A percentile compares a stretch with the other conserved stretches of the same genome.
phyloP scores from a whole-genome alignment of 2,329 filamentous ascomycete genomes.

The Septoria linicola region DNA sequence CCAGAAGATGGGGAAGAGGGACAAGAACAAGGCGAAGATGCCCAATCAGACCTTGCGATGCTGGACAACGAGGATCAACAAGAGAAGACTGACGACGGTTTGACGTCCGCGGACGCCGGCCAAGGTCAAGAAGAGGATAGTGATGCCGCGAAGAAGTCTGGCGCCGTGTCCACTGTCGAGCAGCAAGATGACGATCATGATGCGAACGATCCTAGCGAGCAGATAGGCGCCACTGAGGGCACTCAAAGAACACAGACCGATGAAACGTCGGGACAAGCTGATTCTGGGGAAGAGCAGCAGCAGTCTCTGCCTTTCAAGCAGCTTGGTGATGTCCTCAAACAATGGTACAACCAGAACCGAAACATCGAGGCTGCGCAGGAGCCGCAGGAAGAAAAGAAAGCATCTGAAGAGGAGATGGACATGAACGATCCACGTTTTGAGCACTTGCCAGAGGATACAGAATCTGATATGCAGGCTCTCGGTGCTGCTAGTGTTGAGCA shows the following conservation, averaged over 20 bases:
- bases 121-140: constrained; percentile 42
- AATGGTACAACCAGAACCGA: constrained; percentile 84
- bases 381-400: constrained; percentile 53
- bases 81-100: constrained; percentile 47
- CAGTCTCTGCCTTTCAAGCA: constrained; percentile 80
- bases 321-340: constrained; percentile 85
- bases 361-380: constrained; percentile 66
- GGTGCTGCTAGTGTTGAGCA: constrained; percentile 87
- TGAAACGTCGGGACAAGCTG: constrained; percentile 21
- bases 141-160: constrained; percentile 39
- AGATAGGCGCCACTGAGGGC: constrained; percentile 29
- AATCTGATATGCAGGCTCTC: constrained; percentile 86
- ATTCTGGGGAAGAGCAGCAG: constrained; percentile 19
- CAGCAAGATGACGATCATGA: constrained; percentile 27
- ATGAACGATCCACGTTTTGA: constrained; percentile 84
- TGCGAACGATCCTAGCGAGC: constrained; percentile 26
- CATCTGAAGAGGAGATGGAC: constrained; percentile 52
- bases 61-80: constrained; percentile 36
- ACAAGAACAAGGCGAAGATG: constrained; percentile 41
- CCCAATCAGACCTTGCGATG: constrained; percentile 46
- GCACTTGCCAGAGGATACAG: constrained; percentile 79
- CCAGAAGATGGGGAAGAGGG: constrained; percentile 39
- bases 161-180: constrained; percentile 45
- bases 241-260: constrained; percentile 23
- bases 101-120: constrained; percentile 46